A percentile compares a stretch with the other conserved stretches of the same genome.
Evolutionary conservation across 768 basidiomycete species (phyloP).

Genomic region (Cyathus striatus): DNA sequence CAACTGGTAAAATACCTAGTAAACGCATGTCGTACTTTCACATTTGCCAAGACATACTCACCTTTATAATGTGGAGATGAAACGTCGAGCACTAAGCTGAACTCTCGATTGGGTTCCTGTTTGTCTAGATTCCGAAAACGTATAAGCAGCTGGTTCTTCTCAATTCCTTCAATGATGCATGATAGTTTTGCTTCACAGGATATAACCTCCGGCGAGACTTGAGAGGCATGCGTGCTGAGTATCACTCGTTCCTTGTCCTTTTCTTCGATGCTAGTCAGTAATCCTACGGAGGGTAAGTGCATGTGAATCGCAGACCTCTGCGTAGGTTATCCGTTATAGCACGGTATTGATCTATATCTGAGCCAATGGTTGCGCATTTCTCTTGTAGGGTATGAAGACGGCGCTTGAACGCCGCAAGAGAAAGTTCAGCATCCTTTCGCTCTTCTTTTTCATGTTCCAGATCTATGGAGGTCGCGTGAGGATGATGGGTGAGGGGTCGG

Average conservation of each 20-base stretch:
- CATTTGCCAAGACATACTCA: slow-evolving; percentile 20
- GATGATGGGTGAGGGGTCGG: no score
- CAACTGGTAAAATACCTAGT: slow-evolving; percentile 48
- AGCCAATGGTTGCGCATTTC: slow-evolving; percentile 50
- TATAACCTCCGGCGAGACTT: slow-evolving; percentile 48
- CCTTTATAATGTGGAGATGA: slow-evolving; percentile 61
- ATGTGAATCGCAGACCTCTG: slow-evolving; percentile 63
- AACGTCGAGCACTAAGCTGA: slow-evolving; percentile 73
- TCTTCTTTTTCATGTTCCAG: slow-evolving; percentile 71
- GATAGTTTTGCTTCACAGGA: slow-evolving; percentile 53
- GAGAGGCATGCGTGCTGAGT: slow-evolving; percentile 48
- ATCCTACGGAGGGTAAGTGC: neutral
- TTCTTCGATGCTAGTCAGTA: slow-evolving; percentile 33
- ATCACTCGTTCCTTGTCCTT: slow-evolving; percentile 60
- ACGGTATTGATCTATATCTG: slow-evolving; percentile 71
- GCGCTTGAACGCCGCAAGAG: slow-evolving; percentile 54
- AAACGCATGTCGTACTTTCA: neutral
- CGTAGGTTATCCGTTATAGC: slow-evolving; percentile 55
- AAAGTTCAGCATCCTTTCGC: slow-evolving; percentile 61
- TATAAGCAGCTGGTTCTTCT: slow-evolving; percentile 65
- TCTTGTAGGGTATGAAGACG: slow-evolving; percentile 64
- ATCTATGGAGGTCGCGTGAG: slow-evolving; percentile 35
- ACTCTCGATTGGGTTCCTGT: slow-evolving; percentile 54
- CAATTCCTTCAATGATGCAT: slow-evolving; percentile 75
- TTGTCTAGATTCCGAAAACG: slow-evolving; percentile 67